A percentile compares a stretch with the other conserved stretches of the same genome.
Evolutionary conservation across 1,139 yeast genomes (phyloP).

Genomic region (Yamadazyma pseudoaaseri): DNA sequence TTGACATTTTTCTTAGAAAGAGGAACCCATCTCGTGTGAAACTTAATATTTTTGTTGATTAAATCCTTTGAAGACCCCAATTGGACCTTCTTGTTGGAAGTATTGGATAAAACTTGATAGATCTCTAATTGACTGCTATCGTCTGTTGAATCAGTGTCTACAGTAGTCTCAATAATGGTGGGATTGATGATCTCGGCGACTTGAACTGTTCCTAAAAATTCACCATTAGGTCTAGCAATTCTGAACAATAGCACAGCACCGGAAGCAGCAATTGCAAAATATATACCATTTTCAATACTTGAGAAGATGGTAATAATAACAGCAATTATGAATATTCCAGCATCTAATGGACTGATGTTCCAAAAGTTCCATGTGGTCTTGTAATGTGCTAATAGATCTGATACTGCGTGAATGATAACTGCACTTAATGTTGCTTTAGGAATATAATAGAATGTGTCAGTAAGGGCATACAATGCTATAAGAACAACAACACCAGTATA

Average conservation of each 20-base stretch:
- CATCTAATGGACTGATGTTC: slow-evolving; percentile 75
- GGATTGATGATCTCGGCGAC: slow-evolving; percentile 72
- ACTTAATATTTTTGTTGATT: slow-evolving; percentile 35
- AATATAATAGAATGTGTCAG: slow-evolving; percentile 81
- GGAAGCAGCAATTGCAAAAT: slow-evolving; percentile 86
- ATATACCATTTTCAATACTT: slow-evolving; percentile 84
- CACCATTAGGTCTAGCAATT: slow-evolving; percentile 77
- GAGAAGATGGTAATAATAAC: slow-evolving; percentile 79
- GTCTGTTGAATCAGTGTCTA: slow-evolving; percentile 16
- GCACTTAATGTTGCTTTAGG: slow-evolving; percentile 89
- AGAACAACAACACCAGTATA: slow-evolving; percentile 88
- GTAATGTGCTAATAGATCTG: slow-evolving; percentile 77
- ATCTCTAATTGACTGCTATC: slow-evolving; percentile 29
- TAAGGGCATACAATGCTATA: slow-evolving; percentile 80
- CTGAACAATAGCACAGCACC: slow-evolving; percentile 71
- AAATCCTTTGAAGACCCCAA: slow-evolving; percentile 23
- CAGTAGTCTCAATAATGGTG: slow-evolving; percentile 23
- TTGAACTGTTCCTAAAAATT: slow-evolving; percentile 75
- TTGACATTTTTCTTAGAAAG: slow-evolving; percentile 57
- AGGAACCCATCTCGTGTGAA: slow-evolving; percentile 83
- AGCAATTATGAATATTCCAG: slow-evolving; percentile 71
- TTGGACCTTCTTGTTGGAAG: slow-evolving; percentile 20
- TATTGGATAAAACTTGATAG: slow-evolving; percentile 39
- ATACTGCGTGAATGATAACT: slow-evolving; percentile 92
- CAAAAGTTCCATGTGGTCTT: slow-evolving; percentile 72